Conservation (phyloP, 2,329 filamentous ascomycete genomes). For the Fusarium torulosum region DNA sequence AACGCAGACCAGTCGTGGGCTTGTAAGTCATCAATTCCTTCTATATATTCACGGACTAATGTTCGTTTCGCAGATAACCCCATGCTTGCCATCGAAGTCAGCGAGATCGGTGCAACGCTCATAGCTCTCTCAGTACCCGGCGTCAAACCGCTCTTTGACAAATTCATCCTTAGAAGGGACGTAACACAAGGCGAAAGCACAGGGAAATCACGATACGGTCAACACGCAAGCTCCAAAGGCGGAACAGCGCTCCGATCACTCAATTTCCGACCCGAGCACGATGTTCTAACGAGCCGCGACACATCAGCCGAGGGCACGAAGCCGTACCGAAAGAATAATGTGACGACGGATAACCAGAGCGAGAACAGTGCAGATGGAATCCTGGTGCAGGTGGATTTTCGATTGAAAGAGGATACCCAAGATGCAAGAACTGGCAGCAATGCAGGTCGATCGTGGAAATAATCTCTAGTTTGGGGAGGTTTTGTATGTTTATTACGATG, state of each 20-base stretch:
- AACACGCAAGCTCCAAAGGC: slow-evolving; percentile 38
- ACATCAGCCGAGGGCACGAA: slow-evolving; percentile 42
- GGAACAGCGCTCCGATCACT: slow-evolving; percentile 51
- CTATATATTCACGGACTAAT: neutral
- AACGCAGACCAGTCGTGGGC: slow-evolving; percentile 62
- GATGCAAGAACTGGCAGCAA: slow-evolving; percentile 19
- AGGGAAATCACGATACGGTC: slow-evolving; percentile 43
- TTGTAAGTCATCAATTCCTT: slow-evolving; percentile 42
- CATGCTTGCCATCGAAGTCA: slow-evolving; percentile 62
- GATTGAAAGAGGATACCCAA: slow-evolving; percentile 49
- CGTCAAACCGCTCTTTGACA: slow-evolving; percentile 61
- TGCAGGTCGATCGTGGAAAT: slow-evolving; percentile 5
- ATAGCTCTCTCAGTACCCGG: slow-evolving; percentile 65
- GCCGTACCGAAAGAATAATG: slow-evolving; percentile 37
- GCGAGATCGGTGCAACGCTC: slow-evolving; percentile 64
- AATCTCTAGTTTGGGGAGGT: neutral
- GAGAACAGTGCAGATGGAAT: slow-evolving; percentile 51
- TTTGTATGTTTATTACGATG: neutral
- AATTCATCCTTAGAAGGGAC: slow-evolving; percentile 48
- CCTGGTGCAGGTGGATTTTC: slow-evolving; percentile 54
- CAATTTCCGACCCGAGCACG: slow-evolving; percentile 49
- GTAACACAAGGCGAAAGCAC: slow-evolving; percentile 31
- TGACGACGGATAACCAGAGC: slow-evolving; percentile 42
- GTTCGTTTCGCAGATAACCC: slow-evolving; percentile 54
- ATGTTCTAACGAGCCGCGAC: slow-evolving; percentile 47